These are phyloP conservation scores for Claviceps humidiphila DNA, from an alignment of 2,329 filamentous ascomycete genomes.

Conservation along the genomic window DNA sequence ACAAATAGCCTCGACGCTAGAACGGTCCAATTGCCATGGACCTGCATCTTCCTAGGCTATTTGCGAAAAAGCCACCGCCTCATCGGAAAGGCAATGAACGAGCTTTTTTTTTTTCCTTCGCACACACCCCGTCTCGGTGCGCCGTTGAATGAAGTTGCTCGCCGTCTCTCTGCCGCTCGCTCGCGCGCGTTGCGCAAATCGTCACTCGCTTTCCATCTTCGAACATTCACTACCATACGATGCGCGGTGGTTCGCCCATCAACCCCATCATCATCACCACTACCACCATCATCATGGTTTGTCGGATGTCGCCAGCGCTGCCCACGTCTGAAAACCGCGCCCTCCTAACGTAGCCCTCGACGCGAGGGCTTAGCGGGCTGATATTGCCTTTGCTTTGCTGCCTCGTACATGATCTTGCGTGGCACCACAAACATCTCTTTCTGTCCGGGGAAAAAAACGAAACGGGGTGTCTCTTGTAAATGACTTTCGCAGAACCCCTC, in stretches of 20 bases:
- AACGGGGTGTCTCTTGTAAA: background rate
- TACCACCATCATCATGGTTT: background rate
- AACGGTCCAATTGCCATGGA: background rate
- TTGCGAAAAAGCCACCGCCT: background rate
- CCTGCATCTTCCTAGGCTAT: background rate
- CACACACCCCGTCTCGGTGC: background rate
- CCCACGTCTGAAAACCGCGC: background rate
- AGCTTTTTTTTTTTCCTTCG: background rate
- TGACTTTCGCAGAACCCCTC: too few species aligned
- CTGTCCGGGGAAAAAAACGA: background rate
- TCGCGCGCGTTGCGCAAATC: background rate
- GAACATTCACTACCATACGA: background rate
- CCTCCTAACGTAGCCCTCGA: background rate
- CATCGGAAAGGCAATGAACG: background rate
- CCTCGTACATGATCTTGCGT: background rate
- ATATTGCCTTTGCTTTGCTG: background rate
- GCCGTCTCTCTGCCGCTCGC: background rate
- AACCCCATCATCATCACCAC: background rate
- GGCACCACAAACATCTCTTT: background rate
- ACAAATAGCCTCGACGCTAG: background rate
- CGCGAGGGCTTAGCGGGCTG: background rate
- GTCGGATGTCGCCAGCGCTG: background rate
- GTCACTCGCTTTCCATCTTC: too few species aligned
- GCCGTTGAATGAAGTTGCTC: background rate
- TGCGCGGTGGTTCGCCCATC: background rate